Percentiles rank a stretch among this genome's conserved stretches.
Evolutionary conservation across 768 basidiomycete genomes (phyloP).

Genomic region (Leucosporidium scottii): DNA sequence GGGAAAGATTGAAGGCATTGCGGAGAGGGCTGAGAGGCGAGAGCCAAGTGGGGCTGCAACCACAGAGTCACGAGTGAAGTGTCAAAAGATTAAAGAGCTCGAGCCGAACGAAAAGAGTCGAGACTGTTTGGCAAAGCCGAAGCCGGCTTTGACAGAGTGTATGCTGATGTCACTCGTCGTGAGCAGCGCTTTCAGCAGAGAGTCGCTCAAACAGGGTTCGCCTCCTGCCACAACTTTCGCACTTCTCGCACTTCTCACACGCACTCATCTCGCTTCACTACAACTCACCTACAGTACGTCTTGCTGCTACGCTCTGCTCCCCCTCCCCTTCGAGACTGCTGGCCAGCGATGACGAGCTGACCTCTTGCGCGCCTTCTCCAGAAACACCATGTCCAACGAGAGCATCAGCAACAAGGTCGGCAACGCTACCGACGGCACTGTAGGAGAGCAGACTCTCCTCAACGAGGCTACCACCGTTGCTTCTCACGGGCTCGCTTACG

Average conservation of each 20-base stretch:
- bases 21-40: background rate
- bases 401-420: constrained; percentile 14
- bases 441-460: constrained; percentile 18
- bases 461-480: constrained; percentile 13
- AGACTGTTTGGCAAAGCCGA: too few species aligned
- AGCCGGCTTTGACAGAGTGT: too few species aligned
- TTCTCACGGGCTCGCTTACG: constrained; percentile 17
- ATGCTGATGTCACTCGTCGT: too few species aligned
- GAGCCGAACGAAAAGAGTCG: too few species aligned
- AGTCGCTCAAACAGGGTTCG: background rate
- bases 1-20: background rate
- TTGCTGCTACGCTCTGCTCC: too few species aligned
- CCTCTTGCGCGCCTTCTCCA: background rate
- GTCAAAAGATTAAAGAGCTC: too few species aligned
- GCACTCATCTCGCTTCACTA: background rate
- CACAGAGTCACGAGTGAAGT: too few species aligned
- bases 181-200: too few species aligned
- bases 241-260: background rate
- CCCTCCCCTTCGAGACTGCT: too few species aligned
- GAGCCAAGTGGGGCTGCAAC: background rate
- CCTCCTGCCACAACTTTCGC: background rate
- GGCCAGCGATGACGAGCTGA: too few species aligned
- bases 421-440: constrained; percentile 8
- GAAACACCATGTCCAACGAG: constrained; percentile 5
- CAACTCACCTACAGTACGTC: background rate